Percentiles rank a stretch among this genome's conserved stretches.
Evolutionary conservation across 768 basidiomycete genomes (phyloP).

Genomic region (Tremella fuciformis): DNA sequence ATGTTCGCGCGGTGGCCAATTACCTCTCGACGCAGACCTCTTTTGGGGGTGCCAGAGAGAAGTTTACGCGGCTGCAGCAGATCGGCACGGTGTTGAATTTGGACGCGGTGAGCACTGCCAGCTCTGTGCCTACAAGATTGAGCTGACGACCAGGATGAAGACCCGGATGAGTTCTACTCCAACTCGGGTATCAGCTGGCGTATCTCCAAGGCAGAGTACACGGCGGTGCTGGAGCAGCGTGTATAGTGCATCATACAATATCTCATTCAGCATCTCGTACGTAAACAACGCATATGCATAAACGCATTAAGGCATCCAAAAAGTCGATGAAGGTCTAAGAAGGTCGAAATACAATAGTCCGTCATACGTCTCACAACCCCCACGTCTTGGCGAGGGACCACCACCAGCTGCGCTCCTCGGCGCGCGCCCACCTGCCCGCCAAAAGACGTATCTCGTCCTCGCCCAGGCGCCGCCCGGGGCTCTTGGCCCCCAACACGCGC

Average conservation of each 20-base stretch:
- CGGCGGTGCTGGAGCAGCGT: conserved; percentile 35
- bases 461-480: conserved; percentile 8
- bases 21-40: conserved; percentile 83
- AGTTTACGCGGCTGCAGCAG: conserved; percentile 87
- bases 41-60: conserved; percentile 87
- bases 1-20: conserved; percentile 75
- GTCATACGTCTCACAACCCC: conserved; percentile 8
- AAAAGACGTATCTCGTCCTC: conserved; percentile 29
- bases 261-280: conserved; percentile 1
- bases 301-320: neutral
- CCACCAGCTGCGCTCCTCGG: conserved; percentile 29
- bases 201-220: conserved; percentile 38
- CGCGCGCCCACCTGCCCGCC: conserved; percentile 22
- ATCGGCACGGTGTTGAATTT: conserved; percentile 87
- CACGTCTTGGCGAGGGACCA: conserved; percentile 24
- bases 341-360: neutral
- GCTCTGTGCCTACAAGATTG: conserved; percentile 9
- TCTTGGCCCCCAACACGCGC: neutral
- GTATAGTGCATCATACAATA: conserved; percentile 14
- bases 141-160: conserved; percentile 68
- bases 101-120: conserved; percentile 55
- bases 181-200: conserved; percentile 69
- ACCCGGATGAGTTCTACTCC: conserved; percentile 90
- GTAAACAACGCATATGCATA: neutral
- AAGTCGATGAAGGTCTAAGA: neutral